phyloP scores from a whole-genome alignment of 1,284 basidiomycete genomes.

The Cutaneotrichosporon sp. region DNA sequence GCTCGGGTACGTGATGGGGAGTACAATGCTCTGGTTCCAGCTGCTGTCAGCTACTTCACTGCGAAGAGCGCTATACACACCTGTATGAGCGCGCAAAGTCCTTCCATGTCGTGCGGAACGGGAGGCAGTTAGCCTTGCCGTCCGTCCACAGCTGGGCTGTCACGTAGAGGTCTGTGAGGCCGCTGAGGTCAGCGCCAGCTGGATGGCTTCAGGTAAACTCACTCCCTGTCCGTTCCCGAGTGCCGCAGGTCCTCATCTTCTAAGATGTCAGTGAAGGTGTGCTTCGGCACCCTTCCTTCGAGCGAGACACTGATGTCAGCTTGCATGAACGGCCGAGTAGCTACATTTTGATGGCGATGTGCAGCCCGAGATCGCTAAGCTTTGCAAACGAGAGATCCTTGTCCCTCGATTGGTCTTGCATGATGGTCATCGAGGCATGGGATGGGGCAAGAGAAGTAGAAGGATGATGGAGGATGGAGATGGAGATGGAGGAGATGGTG shows the following conservation, averaged over 20 bases:
- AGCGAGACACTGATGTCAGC: conserved; percentile 68
- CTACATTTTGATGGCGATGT: conserved; percentile 84
- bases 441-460: too few species aligned
- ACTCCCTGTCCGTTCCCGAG: conserved; percentile 76
- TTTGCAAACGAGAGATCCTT: conserved; percentile 85
- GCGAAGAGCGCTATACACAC: too few species aligned
- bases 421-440: conserved; percentile 15
- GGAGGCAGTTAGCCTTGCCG: conserved; percentile 87
- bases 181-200: conserved; percentile 61
- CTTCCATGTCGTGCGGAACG: conserved; percentile 89
- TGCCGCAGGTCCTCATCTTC: conserved; percentile 76
- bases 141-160: conserved; percentile 87
- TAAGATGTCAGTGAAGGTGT: conserved; percentile 70
- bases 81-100: conserved; percentile 80
- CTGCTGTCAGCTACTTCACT: conserved; percentile 55
- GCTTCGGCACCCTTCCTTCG: conserved; percentile 70
- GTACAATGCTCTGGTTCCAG: conserved; percentile 92
- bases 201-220: conserved; percentile 49
- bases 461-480: too few species aligned
- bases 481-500: too few species aligned
- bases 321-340: too few species aligned
- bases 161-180: conserved; percentile 86
- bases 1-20: conserved; percentile 89
- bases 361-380: conserved; percentile 79
- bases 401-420: conserved; percentile 44